Conservation (phyloP, 2,329 filamentous ascomycete species). For the Didymellaceae sp. region DNA sequence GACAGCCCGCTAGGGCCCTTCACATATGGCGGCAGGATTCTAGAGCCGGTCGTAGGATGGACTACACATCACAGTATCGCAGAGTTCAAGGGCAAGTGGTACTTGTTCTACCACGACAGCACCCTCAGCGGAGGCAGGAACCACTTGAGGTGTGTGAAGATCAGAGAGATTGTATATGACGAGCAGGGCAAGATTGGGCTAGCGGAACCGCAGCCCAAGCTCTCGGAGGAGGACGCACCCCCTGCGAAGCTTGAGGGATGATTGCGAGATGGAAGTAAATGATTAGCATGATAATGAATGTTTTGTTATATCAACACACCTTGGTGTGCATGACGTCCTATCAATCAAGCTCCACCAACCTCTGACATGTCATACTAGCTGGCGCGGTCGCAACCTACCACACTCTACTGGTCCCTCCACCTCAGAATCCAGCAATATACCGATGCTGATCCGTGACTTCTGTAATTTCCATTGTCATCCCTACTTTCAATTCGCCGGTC, state of each 20-base stretch:
- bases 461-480: conserved; percentile 64
- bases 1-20: conserved; percentile 73
- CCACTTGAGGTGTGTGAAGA: conserved; percentile 76
- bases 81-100: conserved; percentile 75
- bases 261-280: neutral
- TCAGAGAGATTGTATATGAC: conserved; percentile 76
- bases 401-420: too few relatives aligned
- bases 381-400: too few relatives aligned
- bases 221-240: conserved; percentile 19
- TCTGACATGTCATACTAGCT: too few relatives aligned
- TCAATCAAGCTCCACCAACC: too few relatives aligned
- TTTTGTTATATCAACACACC: neutral
- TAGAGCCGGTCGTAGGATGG: conserved; percentile 81
- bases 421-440: conserved; percentile 54
- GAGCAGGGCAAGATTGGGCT: conserved; percentile 65
- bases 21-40: conserved; percentile 71
- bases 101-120: conserved; percentile 78
- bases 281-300: neutral
- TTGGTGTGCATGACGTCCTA: too few relatives aligned
- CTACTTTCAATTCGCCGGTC: conserved; percentile 63
- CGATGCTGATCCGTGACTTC: conserved; percentile 64
- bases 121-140: conserved; percentile 71
- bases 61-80: conserved; percentile 82
- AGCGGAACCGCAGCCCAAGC: conserved; percentile 40
- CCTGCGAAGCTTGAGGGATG: conserved; percentile 11